Evolutionary conservation across 441 rosid species (phyloP), one percentile per base, ranked within the genome.

Genomic region (Adansonia gregorii): DNA sequence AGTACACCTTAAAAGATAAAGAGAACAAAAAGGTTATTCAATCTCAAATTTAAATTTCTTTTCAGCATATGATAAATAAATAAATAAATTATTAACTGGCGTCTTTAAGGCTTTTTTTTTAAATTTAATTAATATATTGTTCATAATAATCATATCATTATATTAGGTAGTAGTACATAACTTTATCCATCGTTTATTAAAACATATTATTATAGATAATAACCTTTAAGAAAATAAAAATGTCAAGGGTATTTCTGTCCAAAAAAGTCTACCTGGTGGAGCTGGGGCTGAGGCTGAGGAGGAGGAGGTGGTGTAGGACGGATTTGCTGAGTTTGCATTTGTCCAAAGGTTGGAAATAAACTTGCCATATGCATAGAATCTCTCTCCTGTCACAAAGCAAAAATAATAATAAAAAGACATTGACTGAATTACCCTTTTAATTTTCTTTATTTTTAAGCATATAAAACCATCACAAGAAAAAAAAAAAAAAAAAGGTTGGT

Each of bases 261-360:
- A 49, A 43, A 74, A 67, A 19, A 10, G 9, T 51, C 55, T 78
- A 88, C 92, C 92, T 83, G 94, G 67, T 84, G 91, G 19, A 83
- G 78, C 10, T 81, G 86, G 8, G 84, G 84, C 19, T 80, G 86
- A 48, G 77, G 85, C 20, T 72, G 87, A 10, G 83, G 83, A 0
- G 79, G 83, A 0, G 79, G 82, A 22, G 86, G 81, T 0, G 77
- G 75, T 6, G 86, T 65, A 35, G 85, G 87, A 69, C 87, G 89
- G 78, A 88, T 45, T 5, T 87, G 67, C 64, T 78, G 90, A 27
- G 78, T 39, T 76, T 87, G 93, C 79, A 88, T 77, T 72, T 89
- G 93, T 83, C 90, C 92, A 80, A 83, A 86, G 55, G 87, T 79
- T 76, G 93, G 89, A 74, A 91, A 91, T 82, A 88, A 78, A 63